Conservation (phyloP, 192 early-diverging fungal species). For the Podila epicladia region DNA sequence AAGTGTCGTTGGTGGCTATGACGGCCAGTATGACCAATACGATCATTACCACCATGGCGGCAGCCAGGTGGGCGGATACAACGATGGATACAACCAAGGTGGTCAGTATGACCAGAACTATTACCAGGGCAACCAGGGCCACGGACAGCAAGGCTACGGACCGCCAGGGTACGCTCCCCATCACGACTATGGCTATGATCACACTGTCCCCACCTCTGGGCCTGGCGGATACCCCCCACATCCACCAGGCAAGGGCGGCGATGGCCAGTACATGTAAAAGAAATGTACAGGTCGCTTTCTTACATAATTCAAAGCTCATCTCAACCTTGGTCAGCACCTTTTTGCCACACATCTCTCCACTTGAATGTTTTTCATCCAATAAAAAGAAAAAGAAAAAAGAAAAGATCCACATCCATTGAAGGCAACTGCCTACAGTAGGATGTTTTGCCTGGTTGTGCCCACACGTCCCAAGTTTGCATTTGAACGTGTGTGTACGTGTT, state of each 20-base stretch:
- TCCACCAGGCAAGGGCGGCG: slow-evolving; percentile 16
- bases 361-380: too few relatives aligned
- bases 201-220: slow-evolving; percentile 17
- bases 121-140: background rate
- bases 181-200: slow-evolving; percentile 45
- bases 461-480: too few relatives aligned
- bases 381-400: too few relatives aligned
- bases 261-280: slow-evolving; percentile 22
- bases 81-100: slow-evolving; percentile 31
- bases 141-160: slow-evolving; percentile 6
- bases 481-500: too few relatives aligned
- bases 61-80: slow-evolving; percentile 14
- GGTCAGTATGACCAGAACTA: slow-evolving; percentile 8
- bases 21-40: slow-evolving; percentile 7
- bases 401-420: too few relatives aligned
- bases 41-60: slow-evolving; percentile 1
- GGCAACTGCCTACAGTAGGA: too few relatives aligned
- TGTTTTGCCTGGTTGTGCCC: too few relatives aligned
- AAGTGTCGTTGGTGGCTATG: slow-evolving; percentile 22
- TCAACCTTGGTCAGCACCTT: too few relatives aligned
- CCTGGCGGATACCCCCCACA: slow-evolving; percentile 3
- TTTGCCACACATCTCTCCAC: too few relatives aligned
- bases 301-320: too few relatives aligned
- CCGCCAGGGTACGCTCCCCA: background rate
- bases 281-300: background rate